These are phyloP conservation scores for Pleurotus eryngii DNA, from an alignment of 768 basidiomycete genomes.

Conservation along the genomic window DNA sequence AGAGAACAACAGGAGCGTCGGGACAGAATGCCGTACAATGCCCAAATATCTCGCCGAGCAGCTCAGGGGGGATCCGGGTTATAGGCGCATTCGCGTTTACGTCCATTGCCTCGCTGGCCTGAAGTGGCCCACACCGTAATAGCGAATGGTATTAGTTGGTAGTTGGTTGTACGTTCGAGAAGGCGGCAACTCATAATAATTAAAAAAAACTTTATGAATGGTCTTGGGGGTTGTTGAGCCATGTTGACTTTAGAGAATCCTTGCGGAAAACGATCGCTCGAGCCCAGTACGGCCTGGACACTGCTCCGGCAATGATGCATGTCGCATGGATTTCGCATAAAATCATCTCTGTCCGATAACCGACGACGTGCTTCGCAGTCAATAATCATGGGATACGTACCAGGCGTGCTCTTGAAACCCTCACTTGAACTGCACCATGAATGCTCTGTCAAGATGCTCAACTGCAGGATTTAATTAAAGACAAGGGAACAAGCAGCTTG, in stretches of 20 bases:
- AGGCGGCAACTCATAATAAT: not conserved
- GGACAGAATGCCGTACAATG: constrained; percentile 21
- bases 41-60: constrained; percentile 32
- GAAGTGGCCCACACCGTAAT: not conserved
- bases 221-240: constrained; percentile 6
- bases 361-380: not conserved
- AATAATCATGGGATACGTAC: not conserved
- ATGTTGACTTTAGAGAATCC: constrained; percentile 3
- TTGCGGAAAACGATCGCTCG: not conserved
- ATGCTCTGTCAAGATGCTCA: not conserved
- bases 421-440: not conserved
- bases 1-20: constrained; percentile 31
- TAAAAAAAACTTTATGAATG: not conserved
- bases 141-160: not conserved
- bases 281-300: constrained; percentile 7
- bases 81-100: constrained; percentile 1
- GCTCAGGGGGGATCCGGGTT: constrained; percentile 25
- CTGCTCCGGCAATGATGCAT: not conserved
- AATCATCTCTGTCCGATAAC: not conserved
- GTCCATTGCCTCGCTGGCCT: not conserved
- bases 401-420: not conserved
- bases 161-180: not conserved
- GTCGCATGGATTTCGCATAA: not conserved
- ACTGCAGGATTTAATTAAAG: not conserved
- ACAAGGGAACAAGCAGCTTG: not conserved